These are phyloP conservation scores for Allium cepa DNA, from an alignment of 106 monocot species.

Conservation along the genomic window DNA sequence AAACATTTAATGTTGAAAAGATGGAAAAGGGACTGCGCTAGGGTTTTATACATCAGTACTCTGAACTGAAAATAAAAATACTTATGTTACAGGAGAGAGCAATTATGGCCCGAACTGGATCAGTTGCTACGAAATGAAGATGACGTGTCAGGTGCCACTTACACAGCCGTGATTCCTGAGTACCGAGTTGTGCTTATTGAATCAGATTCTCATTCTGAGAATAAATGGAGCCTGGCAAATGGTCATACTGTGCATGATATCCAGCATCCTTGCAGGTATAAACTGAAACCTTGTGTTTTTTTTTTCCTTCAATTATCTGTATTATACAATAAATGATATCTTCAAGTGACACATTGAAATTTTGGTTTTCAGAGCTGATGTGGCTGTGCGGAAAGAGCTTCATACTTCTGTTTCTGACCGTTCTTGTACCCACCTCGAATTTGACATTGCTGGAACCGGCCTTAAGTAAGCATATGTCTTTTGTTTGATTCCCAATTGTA, in stretches of 20 bases:
- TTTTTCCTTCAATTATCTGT: neutral
- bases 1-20: neutral
- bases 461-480: slow-evolving; percentile 39
- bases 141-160: slow-evolving; percentile 43
- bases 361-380: slow-evolving; percentile 40
- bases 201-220: slow-evolving; percentile 29
- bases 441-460: slow-evolving; percentile 74
- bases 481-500: too few relatives aligned
- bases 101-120: slow-evolving; percentile 89
- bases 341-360: neutral
- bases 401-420: slow-evolving; percentile 80
- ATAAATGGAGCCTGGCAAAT: slow-evolving; percentile 70
- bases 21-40: neutral
- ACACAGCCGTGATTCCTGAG: slow-evolving; percentile 78
- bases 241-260: slow-evolving; percentile 70
- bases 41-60: slow-evolving; percentile 5
- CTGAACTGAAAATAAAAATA: neutral
- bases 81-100: slow-evolving; percentile 73
- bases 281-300: neutral
- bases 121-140: slow-evolving; percentile 66
- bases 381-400: slow-evolving; percentile 75
- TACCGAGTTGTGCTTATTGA: slow-evolving; percentile 68
- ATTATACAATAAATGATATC: neutral
- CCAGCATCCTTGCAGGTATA: slow-evolving; percentile 79
- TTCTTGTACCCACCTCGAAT: slow-evolving; percentile 93